phyloP scores from a whole-genome alignment of 139 green algal genomes.

The Eudorina sp. region DNA sequence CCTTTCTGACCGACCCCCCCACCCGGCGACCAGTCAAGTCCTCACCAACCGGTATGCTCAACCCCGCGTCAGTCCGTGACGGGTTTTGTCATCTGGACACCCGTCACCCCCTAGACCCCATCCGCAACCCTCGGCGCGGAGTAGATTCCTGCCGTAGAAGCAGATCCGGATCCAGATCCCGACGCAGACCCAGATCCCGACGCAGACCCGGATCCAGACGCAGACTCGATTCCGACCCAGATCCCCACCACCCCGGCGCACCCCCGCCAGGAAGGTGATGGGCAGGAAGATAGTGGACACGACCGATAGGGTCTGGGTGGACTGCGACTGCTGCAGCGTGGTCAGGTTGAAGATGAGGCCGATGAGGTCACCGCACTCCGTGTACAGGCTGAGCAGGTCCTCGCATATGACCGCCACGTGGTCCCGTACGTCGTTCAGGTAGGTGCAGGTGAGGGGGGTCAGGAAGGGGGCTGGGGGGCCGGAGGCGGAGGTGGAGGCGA shows the following conservation, averaged over 20 bases:
- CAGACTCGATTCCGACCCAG: too few relatives aligned
- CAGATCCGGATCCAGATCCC: too few relatives aligned
- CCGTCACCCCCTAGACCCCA: too few relatives aligned
- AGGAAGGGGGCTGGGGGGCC: background rate
- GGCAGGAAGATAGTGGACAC: constrained; percentile 56
- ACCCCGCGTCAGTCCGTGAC: too few relatives aligned
- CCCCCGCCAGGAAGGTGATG: constrained; percentile 56
- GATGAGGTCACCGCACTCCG: constrained; percentile 45
- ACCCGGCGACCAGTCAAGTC: too few relatives aligned
- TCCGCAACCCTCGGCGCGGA: too few relatives aligned
- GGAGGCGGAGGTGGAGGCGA: background rate
- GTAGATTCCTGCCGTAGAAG: too few relatives aligned
- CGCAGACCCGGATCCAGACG: too few relatives aligned
- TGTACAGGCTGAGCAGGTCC: constrained; percentile 7
- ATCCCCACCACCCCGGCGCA: background rate
- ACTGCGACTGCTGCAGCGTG: constrained; percentile 36
- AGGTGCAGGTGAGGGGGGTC: constrained; percentile 20
- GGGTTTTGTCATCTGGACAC: too few relatives aligned
- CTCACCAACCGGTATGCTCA: too few relatives aligned
- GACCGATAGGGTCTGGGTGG: constrained; percentile 31
- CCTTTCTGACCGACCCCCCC: too few relatives aligned
- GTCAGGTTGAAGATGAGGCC: constrained; percentile 51
- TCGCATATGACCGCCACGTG: constrained; percentile 30
- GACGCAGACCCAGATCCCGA: too few relatives aligned
- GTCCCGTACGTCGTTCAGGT: constrained; percentile 31